A percentile compares a stretch with the other conserved stretches of the same genome.
Evolutionary conservation across 2,329 filamentous ascomycete species (phyloP).

Genomic region (Kalaharituber pfeilii): DNA sequence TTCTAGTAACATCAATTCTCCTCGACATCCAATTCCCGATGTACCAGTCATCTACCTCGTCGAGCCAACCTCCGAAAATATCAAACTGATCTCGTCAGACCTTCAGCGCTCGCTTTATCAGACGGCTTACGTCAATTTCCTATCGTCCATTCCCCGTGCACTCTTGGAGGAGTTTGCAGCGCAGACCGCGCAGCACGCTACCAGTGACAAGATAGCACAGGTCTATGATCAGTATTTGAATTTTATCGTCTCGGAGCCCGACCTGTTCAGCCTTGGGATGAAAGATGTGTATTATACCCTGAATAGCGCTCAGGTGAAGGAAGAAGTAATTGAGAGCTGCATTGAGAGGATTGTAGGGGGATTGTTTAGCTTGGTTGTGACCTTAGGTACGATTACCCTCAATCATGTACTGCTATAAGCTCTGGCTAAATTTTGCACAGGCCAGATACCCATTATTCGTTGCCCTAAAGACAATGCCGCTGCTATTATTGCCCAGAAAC

Average conservation of each 20-base stretch:
- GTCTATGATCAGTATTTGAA: constrained; percentile 95
- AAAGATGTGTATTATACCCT: constrained; percentile 89
- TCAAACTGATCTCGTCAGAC: constrained; percentile 68
- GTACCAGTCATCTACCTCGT: constrained; percentile 94
- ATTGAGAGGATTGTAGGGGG: constrained; percentile 88
- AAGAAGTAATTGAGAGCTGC: constrained; percentile 71
- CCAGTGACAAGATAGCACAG: constrained; percentile 76
- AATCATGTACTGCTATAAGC: not conserved
- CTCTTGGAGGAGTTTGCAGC: constrained; percentile 88
- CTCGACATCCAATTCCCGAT: constrained; percentile 80
- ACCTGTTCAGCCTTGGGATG: constrained; percentile 87
- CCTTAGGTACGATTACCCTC: constrained; percentile 51
- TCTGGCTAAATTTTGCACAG: constrained; percentile 29
- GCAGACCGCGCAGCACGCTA: constrained; percentile 67
- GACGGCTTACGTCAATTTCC: constrained; percentile 90
- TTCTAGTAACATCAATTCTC: constrained; percentile 28
- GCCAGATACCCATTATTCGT: constrained; percentile 83
- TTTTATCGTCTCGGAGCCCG: constrained; percentile 88
- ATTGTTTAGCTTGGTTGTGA: constrained; percentile 95
- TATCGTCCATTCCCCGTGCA: constrained; percentile 77
- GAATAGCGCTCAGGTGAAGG: constrained; percentile 79
- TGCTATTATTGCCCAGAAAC: constrained; percentile 81
- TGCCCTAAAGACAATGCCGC: constrained; percentile 86
- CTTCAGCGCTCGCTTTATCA: constrained; percentile 76
- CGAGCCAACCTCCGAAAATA: constrained; percentile 66